Percentiles rank a stretch among this genome's conserved stretches.
Conservation (phyloP, 352 stramenopile genomes). For the Globisporangium paddicum region DNA sequence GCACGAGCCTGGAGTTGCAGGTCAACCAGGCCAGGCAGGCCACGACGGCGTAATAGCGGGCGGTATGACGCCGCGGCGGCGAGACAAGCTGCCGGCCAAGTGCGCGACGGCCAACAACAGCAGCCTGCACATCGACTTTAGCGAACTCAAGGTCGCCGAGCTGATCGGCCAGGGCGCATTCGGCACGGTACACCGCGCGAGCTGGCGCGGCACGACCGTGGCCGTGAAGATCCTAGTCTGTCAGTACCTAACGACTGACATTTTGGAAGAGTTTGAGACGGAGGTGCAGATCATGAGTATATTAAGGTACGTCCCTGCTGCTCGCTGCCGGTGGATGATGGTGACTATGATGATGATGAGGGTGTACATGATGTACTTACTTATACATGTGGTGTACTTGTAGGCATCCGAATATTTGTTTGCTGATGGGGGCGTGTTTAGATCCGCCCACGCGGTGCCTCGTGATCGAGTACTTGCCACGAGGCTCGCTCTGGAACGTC, state of each 20-base stretch:
- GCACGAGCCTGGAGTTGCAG: background rate
- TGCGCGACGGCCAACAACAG: constrained; percentile 60
- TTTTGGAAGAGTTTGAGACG: constrained; percentile 84
- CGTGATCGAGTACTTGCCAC: constrained; percentile 84
- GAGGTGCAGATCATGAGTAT: constrained; percentile 91
- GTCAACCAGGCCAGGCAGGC: background rate
- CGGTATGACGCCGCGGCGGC: constrained; percentile 24
- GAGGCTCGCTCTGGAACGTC: constrained; percentile 84
- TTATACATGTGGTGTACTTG: background rate
- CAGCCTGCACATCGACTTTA: constrained; percentile 80
- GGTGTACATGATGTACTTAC: background rate
- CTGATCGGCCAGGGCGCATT: constrained; percentile 86
- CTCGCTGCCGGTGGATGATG: background rate
- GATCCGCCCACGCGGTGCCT: constrained; percentile 75
- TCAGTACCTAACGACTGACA: constrained; percentile 78
- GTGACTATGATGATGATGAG: background rate
- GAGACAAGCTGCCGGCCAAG: constrained; percentile 49
- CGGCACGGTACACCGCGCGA: constrained; percentile 70
- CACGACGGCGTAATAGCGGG: constrained; percentile 10
- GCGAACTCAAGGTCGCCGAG: constrained; percentile 69
- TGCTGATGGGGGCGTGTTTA: constrained; percentile 79
- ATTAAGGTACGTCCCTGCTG: constrained; percentile 40
- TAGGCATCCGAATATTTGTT: constrained; percentile 85
- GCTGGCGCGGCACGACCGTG: constrained; percentile 69
- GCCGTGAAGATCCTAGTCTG: constrained; percentile 85